Conservation (phyloP, 148 eudicot species). For the Camellia japonica region DNA sequence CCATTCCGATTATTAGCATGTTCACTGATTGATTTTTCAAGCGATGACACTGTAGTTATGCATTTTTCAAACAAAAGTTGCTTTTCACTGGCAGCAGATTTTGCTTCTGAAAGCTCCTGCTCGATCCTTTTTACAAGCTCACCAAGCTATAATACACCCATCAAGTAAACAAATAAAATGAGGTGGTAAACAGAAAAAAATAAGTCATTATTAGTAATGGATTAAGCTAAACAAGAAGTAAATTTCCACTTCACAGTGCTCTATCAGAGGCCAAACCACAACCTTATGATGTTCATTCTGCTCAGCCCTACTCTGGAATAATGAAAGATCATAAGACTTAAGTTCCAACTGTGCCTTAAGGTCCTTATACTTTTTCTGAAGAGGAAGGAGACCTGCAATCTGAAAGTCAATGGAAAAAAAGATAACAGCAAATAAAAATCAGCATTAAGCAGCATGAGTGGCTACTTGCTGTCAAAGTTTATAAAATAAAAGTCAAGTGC, state of each 20-base stretch:
- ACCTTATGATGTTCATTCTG: conserved; percentile 99
- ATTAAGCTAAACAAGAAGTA: neutral
- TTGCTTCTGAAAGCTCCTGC: conserved; percentile 84
- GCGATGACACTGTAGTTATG: conserved; percentile 58
- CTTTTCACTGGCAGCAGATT: conserved; percentile 61
- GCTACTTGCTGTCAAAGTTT: neutral
- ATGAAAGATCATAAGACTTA: conserved; percentile 80
- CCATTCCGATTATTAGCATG: conserved; percentile 62
- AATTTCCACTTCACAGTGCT: neutral
- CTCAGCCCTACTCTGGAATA: conserved; percentile 75
- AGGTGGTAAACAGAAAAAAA: neutral
- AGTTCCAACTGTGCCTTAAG: conserved; percentile 73
- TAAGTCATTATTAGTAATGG: neutral
- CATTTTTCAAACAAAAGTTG: conserved; percentile 49
- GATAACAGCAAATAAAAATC: neutral
- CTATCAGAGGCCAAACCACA: conserved; percentile 15
- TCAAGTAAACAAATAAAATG: neutral
- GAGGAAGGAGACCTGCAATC: conserved; percentile 77
- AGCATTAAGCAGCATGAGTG: neutral
- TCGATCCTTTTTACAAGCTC: conserved; percentile 80
- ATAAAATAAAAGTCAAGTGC: neutral
- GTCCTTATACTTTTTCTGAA: conserved; percentile 69
- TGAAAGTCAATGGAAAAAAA: conserved; percentile 23
- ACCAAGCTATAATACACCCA: conserved; percentile 54
- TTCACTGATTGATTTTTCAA: conserved; percentile 77